Evolutionary conservation across 2,329 filamentous ascomycete genomes (phyloP).

Genomic region (Tolypocladium sp.): DNA sequence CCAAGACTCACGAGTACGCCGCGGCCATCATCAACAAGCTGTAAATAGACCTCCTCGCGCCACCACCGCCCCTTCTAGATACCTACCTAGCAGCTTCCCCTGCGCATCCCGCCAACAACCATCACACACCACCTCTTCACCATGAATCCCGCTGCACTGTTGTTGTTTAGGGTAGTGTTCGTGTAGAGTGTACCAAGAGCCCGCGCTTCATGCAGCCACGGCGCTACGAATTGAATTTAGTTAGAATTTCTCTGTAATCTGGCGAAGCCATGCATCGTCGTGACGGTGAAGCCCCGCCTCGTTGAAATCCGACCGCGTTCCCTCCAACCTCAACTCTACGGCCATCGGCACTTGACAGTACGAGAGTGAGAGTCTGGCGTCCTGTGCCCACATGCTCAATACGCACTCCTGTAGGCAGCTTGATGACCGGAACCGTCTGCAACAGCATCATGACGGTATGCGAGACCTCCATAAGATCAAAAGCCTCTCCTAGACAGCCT

Average conservation of each 20-base stretch:
- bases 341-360: too few species aligned
- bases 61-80: not conserved
- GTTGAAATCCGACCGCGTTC: too few species aligned
- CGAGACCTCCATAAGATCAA: too few species aligned
- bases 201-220: constrained; percentile 16
- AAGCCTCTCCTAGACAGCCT: too few species aligned
- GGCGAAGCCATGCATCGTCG: not conserved
- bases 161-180: constrained; percentile 15
- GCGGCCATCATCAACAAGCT: constrained; percentile 73
- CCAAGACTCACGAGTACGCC: constrained; percentile 93
- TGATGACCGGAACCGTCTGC: too few species aligned
- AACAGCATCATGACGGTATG: too few species aligned
- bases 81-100: not conserved
- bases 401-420: too few species aligned
- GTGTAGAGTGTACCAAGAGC: constrained; percentile 19
- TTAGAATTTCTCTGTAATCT: not conserved
- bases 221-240: constrained; percentile 13
- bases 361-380: too few species aligned
- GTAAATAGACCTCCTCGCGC: constrained; percentile 25
- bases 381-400: too few species aligned
- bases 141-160: not conserved
- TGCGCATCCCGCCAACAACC: not conserved
- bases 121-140: not conserved
- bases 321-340: too few species aligned
- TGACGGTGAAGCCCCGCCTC: not conserved